Conservation (phyloP, 2,329 filamentous ascomycete genomes). For the Hypoxylon sp. region DNA sequence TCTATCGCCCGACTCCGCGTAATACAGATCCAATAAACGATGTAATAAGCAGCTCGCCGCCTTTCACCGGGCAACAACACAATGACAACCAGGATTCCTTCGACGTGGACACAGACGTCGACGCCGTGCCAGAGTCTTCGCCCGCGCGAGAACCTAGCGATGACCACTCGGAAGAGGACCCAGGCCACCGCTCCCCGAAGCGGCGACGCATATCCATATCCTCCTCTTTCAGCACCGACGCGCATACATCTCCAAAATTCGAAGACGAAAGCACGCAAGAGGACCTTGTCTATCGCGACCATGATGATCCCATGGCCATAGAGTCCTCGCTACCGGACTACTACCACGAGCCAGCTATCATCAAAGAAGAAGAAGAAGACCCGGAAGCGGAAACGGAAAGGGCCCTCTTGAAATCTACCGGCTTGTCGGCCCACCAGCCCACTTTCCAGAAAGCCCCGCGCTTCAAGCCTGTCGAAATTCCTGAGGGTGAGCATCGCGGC, state of each 20-base stretch:
- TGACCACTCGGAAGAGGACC: background rate
- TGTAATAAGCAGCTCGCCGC: conserved; percentile 43
- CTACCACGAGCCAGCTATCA: conserved; percentile 1
- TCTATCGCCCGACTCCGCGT: conserved; percentile 36
- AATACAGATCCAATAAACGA: conserved; percentile 38
- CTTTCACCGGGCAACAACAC: conserved; percentile 11
- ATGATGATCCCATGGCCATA: too few species aligned
- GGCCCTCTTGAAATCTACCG: conserved; percentile 1
- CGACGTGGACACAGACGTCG: conserved; percentile 22
- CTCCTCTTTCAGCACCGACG: conserved; percentile 26
- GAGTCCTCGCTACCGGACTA: conserved; percentile 23
- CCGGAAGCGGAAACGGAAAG: conserved; percentile 1
- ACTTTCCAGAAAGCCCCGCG: conserved; percentile 50
- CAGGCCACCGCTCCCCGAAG: conserved; percentile 42
- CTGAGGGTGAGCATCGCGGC: conserved; percentile 27
- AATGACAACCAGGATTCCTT: conserved; percentile 4
- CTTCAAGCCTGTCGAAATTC: conserved; percentile 47
- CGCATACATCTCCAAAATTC: background rate
- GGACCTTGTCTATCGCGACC: conserved; percentile 36
- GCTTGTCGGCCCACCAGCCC: conserved; percentile 42
- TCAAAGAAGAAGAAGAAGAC: conserved; percentile 9
- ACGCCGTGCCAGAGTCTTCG: conserved; percentile 38
- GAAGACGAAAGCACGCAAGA: background rate
- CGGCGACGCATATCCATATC: conserved; percentile 51
- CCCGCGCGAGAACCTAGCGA: conserved; percentile 13